Evolutionary conservation across 805 yeast species (phyloP).

Genomic region (Torulaspora microellipsoides): DNA sequence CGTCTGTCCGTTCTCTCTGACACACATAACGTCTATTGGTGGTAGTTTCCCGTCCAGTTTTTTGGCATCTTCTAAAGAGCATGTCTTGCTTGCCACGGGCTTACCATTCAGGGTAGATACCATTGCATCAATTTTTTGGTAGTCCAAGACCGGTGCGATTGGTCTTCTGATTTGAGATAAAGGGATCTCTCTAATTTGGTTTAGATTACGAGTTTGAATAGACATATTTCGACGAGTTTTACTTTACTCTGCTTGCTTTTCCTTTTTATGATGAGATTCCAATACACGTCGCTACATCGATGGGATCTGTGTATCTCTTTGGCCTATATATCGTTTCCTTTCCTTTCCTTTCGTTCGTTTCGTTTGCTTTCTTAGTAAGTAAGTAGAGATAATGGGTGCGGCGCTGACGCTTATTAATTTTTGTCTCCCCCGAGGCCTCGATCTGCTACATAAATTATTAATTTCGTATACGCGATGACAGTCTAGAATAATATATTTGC

Average conservation of each 20-base stretch:
- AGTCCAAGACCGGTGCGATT: conserved; percentile 78
- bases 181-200: conserved; percentile 56
- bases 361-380: too few species aligned
- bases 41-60: conserved; percentile 59
- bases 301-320: too few species aligned
- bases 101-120: conserved; percentile 59
- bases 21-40: conserved; percentile 72
- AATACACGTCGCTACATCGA: too few species aligned
- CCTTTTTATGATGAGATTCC: too few species aligned
- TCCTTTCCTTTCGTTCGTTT: too few species aligned
- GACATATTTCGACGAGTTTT: conserved; percentile 54
- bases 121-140: conserved; percentile 74
- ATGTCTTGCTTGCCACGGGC: conserved; percentile 63
- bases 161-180: conserved; percentile 68
- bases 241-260: too few species aligned
- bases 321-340: conserved; percentile 4
- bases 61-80: conserved; percentile 39
- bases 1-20: conserved; percentile 55
- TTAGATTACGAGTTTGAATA: conserved; percentile 56
- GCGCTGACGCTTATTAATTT: not conserved
- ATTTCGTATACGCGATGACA: too few species aligned
- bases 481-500: too few species aligned
- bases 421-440: too few species aligned
- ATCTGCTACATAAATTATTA: too few species aligned
- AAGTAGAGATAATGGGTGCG: not conserved